Percentiles rank a stretch among this genome's conserved stretches.
Evolutionary conservation across 108 stramenopile species (phyloP).

Genomic region (Cylindrotheca closterium): DNA sequence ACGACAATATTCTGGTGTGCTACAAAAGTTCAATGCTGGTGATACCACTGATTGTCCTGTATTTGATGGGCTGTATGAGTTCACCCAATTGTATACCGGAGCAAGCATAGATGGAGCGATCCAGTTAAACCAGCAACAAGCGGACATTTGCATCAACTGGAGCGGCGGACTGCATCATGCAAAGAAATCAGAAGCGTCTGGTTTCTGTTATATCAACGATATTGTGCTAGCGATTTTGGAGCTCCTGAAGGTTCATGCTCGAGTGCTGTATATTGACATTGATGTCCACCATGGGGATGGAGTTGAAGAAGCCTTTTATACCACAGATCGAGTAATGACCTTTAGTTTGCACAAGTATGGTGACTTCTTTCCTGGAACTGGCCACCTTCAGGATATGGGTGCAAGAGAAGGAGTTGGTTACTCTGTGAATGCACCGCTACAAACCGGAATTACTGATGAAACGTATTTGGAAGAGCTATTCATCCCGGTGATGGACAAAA

Average conservation of each 20-base stretch:
- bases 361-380: conserved; percentile 99
- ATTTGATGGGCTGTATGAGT: conserved; percentile 98
- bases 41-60: conserved; percentile 98
- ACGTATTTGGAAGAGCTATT: conserved; percentile 86
- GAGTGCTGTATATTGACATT: conserved; percentile 99
- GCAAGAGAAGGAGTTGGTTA: conserved; percentile 94
- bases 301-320: conserved; percentile 99
- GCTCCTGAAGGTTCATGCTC: conserved; percentile 96
- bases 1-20: conserved; percentile 59
- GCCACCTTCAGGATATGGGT: conserved; percentile 95
- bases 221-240: conserved; percentile 99
- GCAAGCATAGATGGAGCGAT: conserved; percentile 96
- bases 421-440: conserved; percentile 95
- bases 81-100: conserved; percentile 94
- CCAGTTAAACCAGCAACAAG: conserved; percentile 89
- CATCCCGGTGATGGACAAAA: conserved; percentile 93
- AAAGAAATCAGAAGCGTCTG: conserved; percentile 96
- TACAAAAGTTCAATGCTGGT: conserved; percentile 95
- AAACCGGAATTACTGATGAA: conserved; percentile 95
- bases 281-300: conserved; percentile 99
- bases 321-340: conserved; percentile 99
- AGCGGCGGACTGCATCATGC: conserved; percentile 99
- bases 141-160: conserved; percentile 99
- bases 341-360: conserved; percentile 99
- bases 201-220: conserved; percentile 98